Base-by-base conservation (phyloP, 2,329 filamentous ascomycete genomes). In the Sclerotinia nivalis region DNA sequence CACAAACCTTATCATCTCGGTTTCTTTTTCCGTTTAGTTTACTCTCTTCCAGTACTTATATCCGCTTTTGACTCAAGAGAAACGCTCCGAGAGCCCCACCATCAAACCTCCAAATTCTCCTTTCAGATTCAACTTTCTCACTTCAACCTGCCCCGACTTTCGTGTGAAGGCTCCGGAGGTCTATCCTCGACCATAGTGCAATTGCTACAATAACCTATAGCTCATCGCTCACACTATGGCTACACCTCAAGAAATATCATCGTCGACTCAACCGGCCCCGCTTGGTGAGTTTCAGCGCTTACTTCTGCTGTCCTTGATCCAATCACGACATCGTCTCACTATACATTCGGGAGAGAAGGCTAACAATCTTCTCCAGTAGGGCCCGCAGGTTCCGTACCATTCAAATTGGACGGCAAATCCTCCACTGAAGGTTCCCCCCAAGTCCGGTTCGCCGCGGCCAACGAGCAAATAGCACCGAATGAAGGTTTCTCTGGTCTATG, bases 391-490 rank as follows among this genome's bases (percentile, higher is more conserved):
- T 66, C 56, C 15, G 59, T 61, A 45, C 20, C 71, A 47, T 60
- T 71, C 47, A 31, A 45, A 40, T 60, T 69, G 43, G 70, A 74
- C 50, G 47, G 70, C 45, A 74, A 71, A 65, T 72, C 72, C 61
- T 52, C 56, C 49, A 49, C 64, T 45, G 73, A 72, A 64, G 77
- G 78, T 61, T 76, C 80, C 69, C 83, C 83, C 69, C 83, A 87
- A 70, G 91, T 93, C 68, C 90, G 91, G 70, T 94, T 93, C 80
- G 89, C 90, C 68, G 88, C 90, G 40, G 84, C 86, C 72, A 87
- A 90, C 71, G 84, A 93, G 77, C 89, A 93, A 80, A 92, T 93
- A 75, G 83, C 86, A 70, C 86, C 88, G 8, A 77, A 79, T 65
- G 77, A 77, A 77, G 71, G 71, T 78, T 69, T 78, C 76, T 70